Evolutionary conservation across 2,329 filamentous ascomycete genomes (phyloP).

Genomic region (Zarea fungicola): DNA sequence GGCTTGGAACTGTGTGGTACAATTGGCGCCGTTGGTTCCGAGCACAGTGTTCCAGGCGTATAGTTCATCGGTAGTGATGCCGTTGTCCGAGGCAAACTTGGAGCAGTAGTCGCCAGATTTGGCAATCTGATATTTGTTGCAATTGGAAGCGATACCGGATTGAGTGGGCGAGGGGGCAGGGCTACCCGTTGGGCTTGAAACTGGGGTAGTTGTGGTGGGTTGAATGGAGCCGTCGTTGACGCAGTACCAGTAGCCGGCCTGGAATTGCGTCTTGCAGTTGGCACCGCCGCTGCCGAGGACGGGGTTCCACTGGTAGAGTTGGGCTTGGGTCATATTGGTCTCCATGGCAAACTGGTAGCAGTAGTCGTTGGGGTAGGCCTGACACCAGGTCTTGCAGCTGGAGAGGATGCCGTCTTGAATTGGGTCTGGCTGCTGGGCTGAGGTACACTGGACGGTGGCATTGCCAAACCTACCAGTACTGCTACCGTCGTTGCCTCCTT

Average conservation of each 20-base stretch:
- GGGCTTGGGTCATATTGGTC: conserved; percentile 11
- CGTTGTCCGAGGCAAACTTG: not conserved
- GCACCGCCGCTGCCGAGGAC: conserved; percentile 18
- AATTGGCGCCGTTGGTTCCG: conserved; percentile 20
- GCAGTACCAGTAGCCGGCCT: conserved; percentile 23
- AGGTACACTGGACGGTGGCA: too few species aligned
- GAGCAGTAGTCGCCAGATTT: not conserved
- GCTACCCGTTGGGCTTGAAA: not conserved
- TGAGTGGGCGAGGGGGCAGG: conserved; percentile 14
- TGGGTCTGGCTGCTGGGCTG: too few species aligned
- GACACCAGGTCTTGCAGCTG: not conserved
- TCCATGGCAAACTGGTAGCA: conserved; percentile 11
- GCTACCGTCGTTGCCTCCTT: too few species aligned
- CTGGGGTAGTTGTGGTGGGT: not conserved
- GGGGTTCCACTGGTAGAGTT: conserved; percentile 16
- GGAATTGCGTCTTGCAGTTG: conserved; percentile 22
- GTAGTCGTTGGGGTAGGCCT: conserved; percentile 1
- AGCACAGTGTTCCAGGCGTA: conserved; percentile 12
- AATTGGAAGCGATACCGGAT: not conserved
- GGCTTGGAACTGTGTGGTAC: conserved; percentile 19
- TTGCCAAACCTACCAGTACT: too few species aligned
- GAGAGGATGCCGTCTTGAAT: too few species aligned
- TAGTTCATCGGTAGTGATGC: not conserved
- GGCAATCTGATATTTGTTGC: conserved; percentile 14
- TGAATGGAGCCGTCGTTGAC: not conserved